These are phyloP conservation scores for Ogataea degrootiae DNA, from an alignment of 805 yeast species.

Conservation along the genomic window DNA sequence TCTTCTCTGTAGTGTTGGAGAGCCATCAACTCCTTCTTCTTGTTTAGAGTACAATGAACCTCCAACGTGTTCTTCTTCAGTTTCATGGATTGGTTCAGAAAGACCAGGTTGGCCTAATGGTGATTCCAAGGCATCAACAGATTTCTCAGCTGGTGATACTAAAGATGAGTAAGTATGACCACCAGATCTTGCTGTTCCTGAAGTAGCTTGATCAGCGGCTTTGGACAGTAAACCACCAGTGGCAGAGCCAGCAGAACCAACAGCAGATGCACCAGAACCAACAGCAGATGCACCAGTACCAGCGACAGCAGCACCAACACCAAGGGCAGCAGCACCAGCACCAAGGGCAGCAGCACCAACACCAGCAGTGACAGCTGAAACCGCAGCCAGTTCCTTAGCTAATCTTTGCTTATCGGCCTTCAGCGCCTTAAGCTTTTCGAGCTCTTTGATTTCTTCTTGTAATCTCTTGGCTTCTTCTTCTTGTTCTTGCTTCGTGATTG, in stretches of 20 bases:
- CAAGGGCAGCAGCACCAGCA: conserved; percentile 22
- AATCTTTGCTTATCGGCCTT: conserved; percentile 37
- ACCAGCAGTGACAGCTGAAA: conserved; percentile 14
- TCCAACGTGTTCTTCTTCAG: conserved; percentile 8
- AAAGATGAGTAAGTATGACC: no score
- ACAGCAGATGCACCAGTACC: conserved; percentile 18
- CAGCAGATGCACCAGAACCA: conserved; percentile 17
- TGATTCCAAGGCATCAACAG: conserved; percentile 4
- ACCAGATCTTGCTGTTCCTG: no score
- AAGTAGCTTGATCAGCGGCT: conserved; percentile 1
- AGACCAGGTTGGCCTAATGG: conserved; percentile 14
- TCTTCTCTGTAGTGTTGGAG: conserved; percentile 17
- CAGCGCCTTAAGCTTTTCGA: conserved; percentile 35
- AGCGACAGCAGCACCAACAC: conserved; percentile 14
- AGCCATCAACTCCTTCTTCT: not conserved
- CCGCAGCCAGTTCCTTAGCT: conserved; percentile 26
- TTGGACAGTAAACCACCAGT: conserved; percentile 18
- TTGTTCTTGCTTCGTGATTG: conserved; percentile 26
- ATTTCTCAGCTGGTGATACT: conserved; percentile 2
- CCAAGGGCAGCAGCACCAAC: conserved; percentile 16
- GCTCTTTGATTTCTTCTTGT: conserved; percentile 36
- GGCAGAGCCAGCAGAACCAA: conserved; percentile 24
- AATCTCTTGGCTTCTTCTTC: conserved; percentile 35
- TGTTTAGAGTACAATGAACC: conserved; percentile 6
- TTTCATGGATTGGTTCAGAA: conserved; percentile 32